Percentiles rank a stretch among this genome's conserved stretches.
These are phyloP conservation scores for Galerina sulciceps DNA, from an alignment of 768 basidiomycete genomes.

Conservation along the genomic window DNA sequence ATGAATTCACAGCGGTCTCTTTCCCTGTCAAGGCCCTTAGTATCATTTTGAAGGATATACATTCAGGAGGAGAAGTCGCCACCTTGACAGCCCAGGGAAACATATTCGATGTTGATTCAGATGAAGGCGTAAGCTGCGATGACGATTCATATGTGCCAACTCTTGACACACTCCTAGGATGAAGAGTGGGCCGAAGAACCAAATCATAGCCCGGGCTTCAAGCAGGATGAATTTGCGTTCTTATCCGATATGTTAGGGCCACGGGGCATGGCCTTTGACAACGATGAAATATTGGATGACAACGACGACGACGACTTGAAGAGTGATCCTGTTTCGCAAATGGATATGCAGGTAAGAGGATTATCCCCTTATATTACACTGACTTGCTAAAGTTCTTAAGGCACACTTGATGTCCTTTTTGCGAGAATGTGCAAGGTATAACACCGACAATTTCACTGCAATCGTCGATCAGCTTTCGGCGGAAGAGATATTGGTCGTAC, in stretches of 20 bases:
- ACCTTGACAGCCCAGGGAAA: constrained; percentile 62
- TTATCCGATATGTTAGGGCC: constrained; percentile 84
- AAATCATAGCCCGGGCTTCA: constrained; percentile 56
- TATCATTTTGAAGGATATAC: constrained; percentile 82
- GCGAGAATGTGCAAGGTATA: constrained; percentile 64
- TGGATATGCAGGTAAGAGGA: constrained; percentile 71
- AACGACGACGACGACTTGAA: constrained; percentile 88
- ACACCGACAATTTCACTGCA: constrained; percentile 63
- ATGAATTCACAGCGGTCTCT: constrained; percentile 81
- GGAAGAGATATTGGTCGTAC: constrained; percentile 75
- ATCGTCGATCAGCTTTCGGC: constrained; percentile 68
- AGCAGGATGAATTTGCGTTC: constrained; percentile 80
- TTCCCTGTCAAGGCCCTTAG: constrained; percentile 96
- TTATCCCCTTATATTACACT: not conserved
- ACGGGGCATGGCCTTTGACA: constrained; percentile 73
- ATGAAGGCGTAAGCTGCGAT: constrained; percentile 63
- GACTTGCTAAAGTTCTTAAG: constrained; percentile 40
- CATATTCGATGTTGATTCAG: constrained; percentile 63
- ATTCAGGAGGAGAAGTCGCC: constrained; percentile 76
- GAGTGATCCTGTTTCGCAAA: constrained; percentile 83
- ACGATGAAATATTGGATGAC: constrained; percentile 74
- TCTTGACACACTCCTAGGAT: constrained; percentile 46
- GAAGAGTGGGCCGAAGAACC: constrained; percentile 97
- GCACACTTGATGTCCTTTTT: constrained; percentile 74
- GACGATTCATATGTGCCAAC: not conserved